Percentiles rank a stretch among this genome's conserved stretches.
Conservation (phyloP, 306 rosid species). For the Vicia sativa region DNA sequence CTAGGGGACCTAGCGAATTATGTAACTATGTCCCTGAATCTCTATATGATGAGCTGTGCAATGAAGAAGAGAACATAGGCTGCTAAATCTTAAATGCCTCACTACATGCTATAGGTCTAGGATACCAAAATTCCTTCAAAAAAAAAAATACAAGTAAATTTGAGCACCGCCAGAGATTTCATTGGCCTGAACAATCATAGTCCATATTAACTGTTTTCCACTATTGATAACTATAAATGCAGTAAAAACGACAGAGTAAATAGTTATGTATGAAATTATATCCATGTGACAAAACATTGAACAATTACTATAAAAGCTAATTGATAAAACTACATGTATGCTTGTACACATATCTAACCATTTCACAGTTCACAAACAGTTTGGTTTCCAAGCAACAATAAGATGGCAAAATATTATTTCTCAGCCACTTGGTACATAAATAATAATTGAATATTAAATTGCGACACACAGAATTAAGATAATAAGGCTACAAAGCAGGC, state of each 20-base stretch:
- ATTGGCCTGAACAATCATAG: not conserved
- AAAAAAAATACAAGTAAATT: not conserved
- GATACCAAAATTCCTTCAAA: not conserved
- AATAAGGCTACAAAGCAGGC: not conserved
- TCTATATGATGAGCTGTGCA: not conserved
- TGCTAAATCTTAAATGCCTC: not conserved
- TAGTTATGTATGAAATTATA: not conserved
- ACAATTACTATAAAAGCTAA: not conserved
- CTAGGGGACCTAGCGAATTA: too few species aligned
- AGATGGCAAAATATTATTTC: slow-evolving; percentile 5
- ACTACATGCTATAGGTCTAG: too few species aligned
- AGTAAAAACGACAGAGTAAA: not conserved
- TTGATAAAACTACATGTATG: not conserved
- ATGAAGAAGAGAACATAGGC: not conserved
- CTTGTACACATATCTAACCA: not conserved
- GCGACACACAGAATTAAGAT: slow-evolving; percentile 19
- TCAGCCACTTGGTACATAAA: not conserved
- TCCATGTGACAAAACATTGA: not conserved
- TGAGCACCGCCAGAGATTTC: not conserved
- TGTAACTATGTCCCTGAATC: too few species aligned
- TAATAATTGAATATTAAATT: slow-evolving; percentile 12
- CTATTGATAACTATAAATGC: not conserved
- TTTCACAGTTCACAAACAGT: slow-evolving; percentile 22
- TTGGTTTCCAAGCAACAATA: slow-evolving; percentile 16
- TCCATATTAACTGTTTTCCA: not conserved